Base-by-base conservation (phyloP, 75 land plant species). In the Chamaecyparis obtusa region DNA sequence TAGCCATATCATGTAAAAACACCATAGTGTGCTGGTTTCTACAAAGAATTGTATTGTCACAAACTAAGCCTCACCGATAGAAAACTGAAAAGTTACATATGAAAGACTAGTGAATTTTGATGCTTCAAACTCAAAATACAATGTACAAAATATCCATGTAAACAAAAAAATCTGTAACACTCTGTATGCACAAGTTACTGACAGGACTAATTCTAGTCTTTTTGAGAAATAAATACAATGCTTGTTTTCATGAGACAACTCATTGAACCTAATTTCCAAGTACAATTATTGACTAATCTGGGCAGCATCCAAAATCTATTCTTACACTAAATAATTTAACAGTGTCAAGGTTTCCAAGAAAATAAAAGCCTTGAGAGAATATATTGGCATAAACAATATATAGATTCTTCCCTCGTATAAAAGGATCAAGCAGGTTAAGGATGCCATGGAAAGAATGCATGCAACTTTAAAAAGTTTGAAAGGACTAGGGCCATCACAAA, bases 401-500 rank as follows among this genome's bases (percentile, higher is more conserved):
- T 54, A 19, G 35, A 44, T 21, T 54, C 37, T 48, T 84, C 54
- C 64, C 64, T 84, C 55, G 57, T 84, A 30, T 33, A 84, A 17
- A 84, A 84, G 57, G 56, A 84, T 54, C 55, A 84, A 56, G 11
- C 85, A 84, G 67, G 67, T 19, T 60, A 84, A 51, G 37, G 41
- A 84, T 55, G 67, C 85, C 30, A 7, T 33, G 16, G 67, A 84
- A 13, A 11, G 49, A 54, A 36, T 60, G 64, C 35, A 55, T 21
- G 64, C 67, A 84, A 54, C 85, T 84, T 55, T 1, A 39, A 39
- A 84, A 55, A 27, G 37, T 54, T 84, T 32, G 48, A 55, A 36
- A 84, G 13, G 39, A 84, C 64, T 33, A 4, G 13, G 41, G 41
- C 85, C 67, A 84, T 54, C 41, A 54, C 14, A 13, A 84, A 84